Conservation (phyloP, 305 asterid species). For the Rubia tinctorum region DNA sequence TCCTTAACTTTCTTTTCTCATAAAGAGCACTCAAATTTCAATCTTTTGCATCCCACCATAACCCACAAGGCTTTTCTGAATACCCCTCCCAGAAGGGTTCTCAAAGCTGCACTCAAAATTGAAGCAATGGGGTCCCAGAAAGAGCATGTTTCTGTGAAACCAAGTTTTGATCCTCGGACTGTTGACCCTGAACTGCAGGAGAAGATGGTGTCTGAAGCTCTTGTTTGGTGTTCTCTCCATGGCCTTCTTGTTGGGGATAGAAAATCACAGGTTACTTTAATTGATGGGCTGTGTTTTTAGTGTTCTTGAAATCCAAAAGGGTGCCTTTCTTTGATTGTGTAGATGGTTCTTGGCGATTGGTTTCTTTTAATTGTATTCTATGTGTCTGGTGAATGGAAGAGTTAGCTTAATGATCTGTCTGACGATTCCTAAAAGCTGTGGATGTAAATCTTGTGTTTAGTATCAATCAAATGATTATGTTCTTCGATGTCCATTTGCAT, state of each 20-base stretch:
- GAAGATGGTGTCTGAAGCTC: slow-evolving; percentile 64
- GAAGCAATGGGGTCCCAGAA: slow-evolving; percentile 25
- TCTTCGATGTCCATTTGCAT: neutral
- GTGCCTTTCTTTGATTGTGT: neutral
- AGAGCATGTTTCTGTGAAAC: slow-evolving; percentile 21
- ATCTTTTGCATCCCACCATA: slow-evolving; percentile 2
- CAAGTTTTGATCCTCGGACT: slow-evolving; percentile 56
- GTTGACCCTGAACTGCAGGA: slow-evolving; percentile 54
- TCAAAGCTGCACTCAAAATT: slow-evolving; percentile 22
- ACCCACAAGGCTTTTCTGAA: slow-evolving; percentile 16
- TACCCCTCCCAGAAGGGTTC: slow-evolving; percentile 24
- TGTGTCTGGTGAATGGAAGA: neutral
- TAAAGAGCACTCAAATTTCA: slow-evolving; percentile 17
- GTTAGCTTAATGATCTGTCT: neutral
- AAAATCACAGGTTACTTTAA: slow-evolving; percentile 49
- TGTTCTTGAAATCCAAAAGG: neutral
- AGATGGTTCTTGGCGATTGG: neutral
- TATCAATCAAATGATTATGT: neutral
- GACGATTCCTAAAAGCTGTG: neutral
- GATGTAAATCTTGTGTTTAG: neutral
- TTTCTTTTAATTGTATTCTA: neutral
- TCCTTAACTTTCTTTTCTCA: slow-evolving; percentile 6
- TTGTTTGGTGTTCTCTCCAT: slow-evolving; percentile 84
- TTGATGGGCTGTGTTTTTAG: neutral
- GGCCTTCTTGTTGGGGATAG: slow-evolving; percentile 91